These are phyloP conservation scores for Hevea brasiliensis DNA, from an alignment of 345 rosid species.

Conservation along the genomic window DNA sequence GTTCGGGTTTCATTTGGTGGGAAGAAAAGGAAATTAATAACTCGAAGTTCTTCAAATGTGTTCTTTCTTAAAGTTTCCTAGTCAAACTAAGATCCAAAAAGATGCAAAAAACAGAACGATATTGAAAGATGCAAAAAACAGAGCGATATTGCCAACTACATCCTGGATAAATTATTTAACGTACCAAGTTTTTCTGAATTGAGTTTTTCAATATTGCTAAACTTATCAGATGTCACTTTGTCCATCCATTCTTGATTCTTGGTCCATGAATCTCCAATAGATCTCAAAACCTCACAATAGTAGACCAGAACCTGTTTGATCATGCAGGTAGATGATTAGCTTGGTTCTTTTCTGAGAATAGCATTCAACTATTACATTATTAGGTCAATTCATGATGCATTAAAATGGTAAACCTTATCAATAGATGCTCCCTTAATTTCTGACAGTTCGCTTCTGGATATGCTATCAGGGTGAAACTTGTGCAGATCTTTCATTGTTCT, in stretches of 20 bases:
- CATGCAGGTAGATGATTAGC: slow-evolving; percentile 10
- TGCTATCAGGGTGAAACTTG: slow-evolving; percentile 58
- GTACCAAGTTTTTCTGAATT: slow-evolving; percentile 56
- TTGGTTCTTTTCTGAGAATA: neutral
- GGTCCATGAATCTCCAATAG: slow-evolving; percentile 71
- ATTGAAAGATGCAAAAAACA: too few relatives aligned
- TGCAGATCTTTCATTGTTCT: slow-evolving; percentile 71
- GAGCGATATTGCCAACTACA: neutral
- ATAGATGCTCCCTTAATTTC: slow-evolving; percentile 46
- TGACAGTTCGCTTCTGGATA: slow-evolving; percentile 37
- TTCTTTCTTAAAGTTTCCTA: neutral
- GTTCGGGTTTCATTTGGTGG: neutral
- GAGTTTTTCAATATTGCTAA: slow-evolving; percentile 35
- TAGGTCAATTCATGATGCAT: neutral
- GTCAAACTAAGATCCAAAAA: neutral
- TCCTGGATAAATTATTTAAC: neutral
- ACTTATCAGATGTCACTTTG: slow-evolving; percentile 36
- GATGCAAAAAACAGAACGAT: too few relatives aligned
- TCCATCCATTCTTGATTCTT: slow-evolving; percentile 50
- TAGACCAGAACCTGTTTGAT: slow-evolving; percentile 46
- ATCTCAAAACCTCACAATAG: slow-evolving; percentile 52
- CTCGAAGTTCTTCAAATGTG: neutral
- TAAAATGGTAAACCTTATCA: slow-evolving; percentile 47
- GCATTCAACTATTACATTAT: neutral
- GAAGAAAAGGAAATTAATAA: neutral